A percentile compares a stretch with the other conserved stretches of the same genome.
Conservation (phyloP, 345 rosid species). For the Anacardium occidentale region DNA sequence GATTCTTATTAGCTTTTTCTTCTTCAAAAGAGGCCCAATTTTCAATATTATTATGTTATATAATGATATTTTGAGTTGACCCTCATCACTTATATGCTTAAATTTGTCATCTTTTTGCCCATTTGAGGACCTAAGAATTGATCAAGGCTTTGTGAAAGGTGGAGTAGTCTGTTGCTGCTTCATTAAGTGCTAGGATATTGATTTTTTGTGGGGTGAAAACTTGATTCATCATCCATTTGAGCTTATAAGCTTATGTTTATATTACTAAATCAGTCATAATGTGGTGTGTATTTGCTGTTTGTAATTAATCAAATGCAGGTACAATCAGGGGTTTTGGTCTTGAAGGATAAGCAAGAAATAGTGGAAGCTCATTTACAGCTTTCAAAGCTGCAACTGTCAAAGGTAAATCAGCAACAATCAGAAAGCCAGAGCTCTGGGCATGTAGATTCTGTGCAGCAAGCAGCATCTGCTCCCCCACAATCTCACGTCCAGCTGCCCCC, state of each 20-base stretch:
- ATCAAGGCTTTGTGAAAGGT: background rate
- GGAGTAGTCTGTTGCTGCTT: background rate
- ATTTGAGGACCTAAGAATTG: background rate
- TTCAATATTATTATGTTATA: background rate
- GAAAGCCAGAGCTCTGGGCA: slow-evolving; percentile 45
- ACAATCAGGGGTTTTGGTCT: slow-evolving; percentile 59
- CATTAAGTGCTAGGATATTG: background rate
- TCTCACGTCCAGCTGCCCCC: slow-evolving; percentile 45
- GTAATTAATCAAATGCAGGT: slow-evolving; percentile 47
- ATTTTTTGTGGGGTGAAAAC: background rate
- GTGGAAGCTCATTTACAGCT: slow-evolving; percentile 68
- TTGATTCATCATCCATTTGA: slow-evolving; percentile 1
- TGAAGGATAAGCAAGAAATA: slow-evolving; percentile 79
- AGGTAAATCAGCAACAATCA: slow-evolving; percentile 39
- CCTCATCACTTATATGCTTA: background rate
- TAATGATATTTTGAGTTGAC: background rate
- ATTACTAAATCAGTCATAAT: background rate
- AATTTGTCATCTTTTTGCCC: background rate
- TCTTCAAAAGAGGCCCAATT: background rate
- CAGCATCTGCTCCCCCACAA: slow-evolving; percentile 52
- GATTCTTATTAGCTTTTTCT: background rate
- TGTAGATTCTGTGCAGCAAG: slow-evolving; percentile 42
- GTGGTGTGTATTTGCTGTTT: slow-evolving; percentile 11
- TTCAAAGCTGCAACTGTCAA: slow-evolving; percentile 56
- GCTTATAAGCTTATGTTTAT: background rate